A percentile compares a stretch with the other conserved stretches of the same genome.
Evolutionary conservation across 345 rosid species (phyloP).

Genomic region (Sonneratia alba): DNA sequence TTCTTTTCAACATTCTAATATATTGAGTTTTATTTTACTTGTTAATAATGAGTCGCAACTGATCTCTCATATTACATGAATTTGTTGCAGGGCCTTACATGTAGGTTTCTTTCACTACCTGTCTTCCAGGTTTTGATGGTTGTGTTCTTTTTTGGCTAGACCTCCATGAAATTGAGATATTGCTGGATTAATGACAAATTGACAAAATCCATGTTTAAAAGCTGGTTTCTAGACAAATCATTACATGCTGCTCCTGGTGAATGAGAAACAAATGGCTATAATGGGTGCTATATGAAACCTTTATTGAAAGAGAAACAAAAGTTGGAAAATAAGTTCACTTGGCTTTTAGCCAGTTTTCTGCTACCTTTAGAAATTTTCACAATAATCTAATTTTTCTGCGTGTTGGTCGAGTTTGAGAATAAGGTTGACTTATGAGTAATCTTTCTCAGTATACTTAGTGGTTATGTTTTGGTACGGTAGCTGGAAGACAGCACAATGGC

Average conservation of each 20-base stretch:
- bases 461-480: too few relatives aligned
- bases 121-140: not conserved
- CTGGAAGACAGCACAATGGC: too few relatives aligned
- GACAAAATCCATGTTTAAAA: not conserved
- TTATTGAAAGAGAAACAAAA: not conserved
- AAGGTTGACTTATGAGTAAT: not conserved
- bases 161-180: not conserved
- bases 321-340: not conserved
- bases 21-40: not conserved
- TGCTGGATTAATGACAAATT: not conserved
- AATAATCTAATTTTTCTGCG: too few relatives aligned
- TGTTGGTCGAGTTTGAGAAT: not conserved
- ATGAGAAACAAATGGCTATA: not conserved
- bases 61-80: constrained; percentile 2
- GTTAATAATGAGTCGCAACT: not conserved
- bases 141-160: not conserved
- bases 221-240: not conserved
- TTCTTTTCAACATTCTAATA: not conserved
- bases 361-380: not conserved
- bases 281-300: not conserved
- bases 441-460: not conserved
- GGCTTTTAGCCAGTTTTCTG: too few relatives aligned
- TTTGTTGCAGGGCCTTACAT: constrained; percentile 83
- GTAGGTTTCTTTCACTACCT: constrained; percentile 43
- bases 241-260: not conserved